A percentile compares a stretch with the other conserved stretches of the same genome.
phyloP scores from a whole-genome alignment of 257 asterid genomes.

The Salvia rosmarinus region DNA sequence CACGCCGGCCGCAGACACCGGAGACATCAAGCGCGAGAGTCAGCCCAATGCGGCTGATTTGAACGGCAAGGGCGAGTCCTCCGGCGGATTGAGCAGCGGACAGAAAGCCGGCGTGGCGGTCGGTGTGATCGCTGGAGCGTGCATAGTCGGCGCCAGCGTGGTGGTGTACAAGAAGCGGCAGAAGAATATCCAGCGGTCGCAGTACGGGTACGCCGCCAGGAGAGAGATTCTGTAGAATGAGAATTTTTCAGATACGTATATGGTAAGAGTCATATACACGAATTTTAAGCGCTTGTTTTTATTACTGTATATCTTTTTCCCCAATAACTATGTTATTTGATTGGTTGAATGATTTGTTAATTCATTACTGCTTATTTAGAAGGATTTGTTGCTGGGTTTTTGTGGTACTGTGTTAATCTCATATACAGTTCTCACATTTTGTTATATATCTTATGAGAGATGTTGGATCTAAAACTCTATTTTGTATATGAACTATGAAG shows the following conservation, averaged over 20 bases:
- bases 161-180: slow-evolving; percentile 73
- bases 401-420: neutral
- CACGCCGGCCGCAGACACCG: slow-evolving; percentile 38
- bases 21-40: slow-evolving; percentile 28
- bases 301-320: slow-evolving; percentile 6
- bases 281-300: neutral
- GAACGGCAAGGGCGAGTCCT: slow-evolving; percentile 30
- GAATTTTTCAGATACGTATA: neutral
- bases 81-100: slow-evolving; percentile 56
- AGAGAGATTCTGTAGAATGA: slow-evolving; percentile 52
- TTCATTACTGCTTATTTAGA: slow-evolving; percentile 39
- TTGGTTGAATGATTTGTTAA: slow-evolving; percentile 27
- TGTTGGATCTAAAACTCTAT: neutral
- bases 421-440: neutral
- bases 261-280: neutral
- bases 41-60: slow-evolving; percentile 37
- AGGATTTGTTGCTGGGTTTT: slow-evolving; percentile 9
- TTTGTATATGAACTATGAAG: no score
- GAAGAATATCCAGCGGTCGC: slow-evolving; percentile 70
- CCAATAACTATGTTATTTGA: slow-evolving; percentile 9
- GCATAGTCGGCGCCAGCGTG: slow-evolving; percentile 56
- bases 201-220: slow-evolving; percentile 62
- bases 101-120: slow-evolving; percentile 69
- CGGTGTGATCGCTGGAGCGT: slow-evolving; percentile 62
- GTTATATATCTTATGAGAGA: neutral